Evolutionary conservation across 495 filamentous ascomycete species (phyloP), one percentile per base, ranked within the genome.

Genomic region (Evansstolkia leycettana): DNA sequence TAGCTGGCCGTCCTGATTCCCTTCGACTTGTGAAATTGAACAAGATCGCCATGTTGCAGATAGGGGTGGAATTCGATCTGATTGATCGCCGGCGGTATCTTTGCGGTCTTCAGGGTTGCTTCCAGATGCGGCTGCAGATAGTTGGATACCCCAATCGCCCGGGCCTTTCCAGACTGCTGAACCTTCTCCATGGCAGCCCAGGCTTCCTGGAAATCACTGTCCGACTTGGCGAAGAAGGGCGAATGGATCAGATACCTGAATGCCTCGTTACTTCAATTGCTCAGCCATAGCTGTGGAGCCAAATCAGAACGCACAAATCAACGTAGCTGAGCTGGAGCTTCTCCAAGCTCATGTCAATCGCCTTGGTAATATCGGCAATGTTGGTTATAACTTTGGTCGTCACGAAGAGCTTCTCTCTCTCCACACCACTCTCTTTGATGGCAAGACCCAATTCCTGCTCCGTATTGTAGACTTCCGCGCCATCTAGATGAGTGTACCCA

Each of bases 11-110:
- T 70, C 5, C 76, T 76, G 46, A 94, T 90, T 14, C 64, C 62
- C 38, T 84, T 65, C 49, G 72, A 57, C 45, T 73, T 67, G 38
- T 80, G 76, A 55, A 71, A 84, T 4, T 60, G 54, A 4, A 92
- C 26, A 11, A 93, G 65, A n/a, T 59, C 55, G 2, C 60, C 61
- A 52, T 80, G 85, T 54, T 93, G 87, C 24, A 94, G 67, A 53
- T 94, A 93, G 0, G 84, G 80, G 47, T 93, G 82, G 47, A 73
- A 89, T 56, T 94, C 85, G 41, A 93, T 82, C 64, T 93, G 86
- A 57, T 94, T 93, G 46, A 86, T 69, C 1, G 65, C 74, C 0
- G 87, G 87, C 9, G 62, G 51, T 14, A 73, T 50, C 27, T 63
- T 75, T 13, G 81, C 78, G 0, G 75, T 83, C 37, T 73, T 55